A percentile compares a stretch with the other conserved stretches of the same genome.
Conservation (phyloP, 306 rosid species). For the Carpinus viminea region DNA sequence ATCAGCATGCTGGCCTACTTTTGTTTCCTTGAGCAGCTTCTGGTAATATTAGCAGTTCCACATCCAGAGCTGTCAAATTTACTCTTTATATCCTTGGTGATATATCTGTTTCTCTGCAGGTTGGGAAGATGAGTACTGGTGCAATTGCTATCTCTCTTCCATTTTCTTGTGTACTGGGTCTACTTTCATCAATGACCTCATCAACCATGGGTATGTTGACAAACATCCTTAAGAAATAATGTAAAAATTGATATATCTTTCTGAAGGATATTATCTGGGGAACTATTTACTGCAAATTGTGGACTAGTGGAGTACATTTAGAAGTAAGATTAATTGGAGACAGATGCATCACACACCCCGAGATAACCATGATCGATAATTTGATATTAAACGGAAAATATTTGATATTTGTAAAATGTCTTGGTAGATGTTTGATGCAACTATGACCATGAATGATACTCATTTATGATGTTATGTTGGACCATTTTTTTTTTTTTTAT, state of each 20-base stretch:
- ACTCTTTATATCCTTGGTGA: slow-evolving; percentile 20
- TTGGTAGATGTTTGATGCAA: slow-evolving; percentile 10
- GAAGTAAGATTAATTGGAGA: neutral
- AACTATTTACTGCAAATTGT: slow-evolving; percentile 9
- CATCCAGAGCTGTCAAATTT: slow-evolving; percentile 18
- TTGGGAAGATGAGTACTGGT: slow-evolving; percentile 64
- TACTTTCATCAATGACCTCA: slow-evolving; percentile 86
- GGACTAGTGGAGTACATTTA: slow-evolving; percentile 1
- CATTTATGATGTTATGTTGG: slow-evolving; percentile 5
- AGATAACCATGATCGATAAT: neutral
- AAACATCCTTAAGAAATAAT: neutral
- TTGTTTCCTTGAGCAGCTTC: slow-evolving; percentile 92
- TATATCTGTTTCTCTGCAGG: slow-evolving; percentile 52
- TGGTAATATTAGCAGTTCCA: slow-evolving; percentile 53
- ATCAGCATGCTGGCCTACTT: slow-evolving; percentile 96
- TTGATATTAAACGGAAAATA: slow-evolving; percentile 1
- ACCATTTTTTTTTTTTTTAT: neutral
- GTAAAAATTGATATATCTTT: neutral
- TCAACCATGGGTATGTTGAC: slow-evolving; percentile 85
- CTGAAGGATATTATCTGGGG: slow-evolving; percentile 14
- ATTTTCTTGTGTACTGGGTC: slow-evolving; percentile 88
- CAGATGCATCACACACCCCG: too few relatives aligned
- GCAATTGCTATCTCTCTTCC: slow-evolving; percentile 94
- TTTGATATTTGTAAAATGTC: slow-evolving; percentile 9
- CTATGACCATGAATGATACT: slow-evolving; percentile 6